These are phyloP conservation scores for Alternaria triticina DNA, from an alignment of 2,329 filamentous ascomycete genomes.

Conservation along the genomic window DNA sequence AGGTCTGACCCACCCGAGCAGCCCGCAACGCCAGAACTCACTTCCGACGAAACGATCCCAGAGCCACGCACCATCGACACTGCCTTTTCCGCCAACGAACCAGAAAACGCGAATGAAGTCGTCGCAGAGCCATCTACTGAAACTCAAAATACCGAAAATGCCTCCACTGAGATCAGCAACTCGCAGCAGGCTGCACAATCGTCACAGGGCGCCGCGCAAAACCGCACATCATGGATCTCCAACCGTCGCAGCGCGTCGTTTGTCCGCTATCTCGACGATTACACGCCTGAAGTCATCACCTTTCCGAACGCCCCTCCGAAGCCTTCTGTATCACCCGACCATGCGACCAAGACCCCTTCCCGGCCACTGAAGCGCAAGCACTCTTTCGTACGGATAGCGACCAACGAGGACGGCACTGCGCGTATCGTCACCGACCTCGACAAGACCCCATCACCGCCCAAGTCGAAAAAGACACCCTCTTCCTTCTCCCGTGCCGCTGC, in stretches of 20 bases:
- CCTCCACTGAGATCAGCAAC: slow-evolving; percentile 34
- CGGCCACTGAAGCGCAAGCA: slow-evolving; percentile 47
- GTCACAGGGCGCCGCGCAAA: slow-evolving; percentile 40
- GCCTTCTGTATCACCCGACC: slow-evolving; percentile 52
- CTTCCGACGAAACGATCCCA: slow-evolving; percentile 25
- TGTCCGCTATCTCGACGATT: slow-evolving; percentile 43
- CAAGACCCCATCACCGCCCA: slow-evolving; percentile 71
- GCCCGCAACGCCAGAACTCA: slow-evolving; percentile 28
- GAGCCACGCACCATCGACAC: slow-evolving; percentile 19
- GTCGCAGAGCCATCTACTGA: slow-evolving; percentile 30
- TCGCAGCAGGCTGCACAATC: slow-evolving; percentile 41
- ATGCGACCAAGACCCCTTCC: slow-evolving; percentile 51
- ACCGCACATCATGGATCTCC: slow-evolving; percentile 51
- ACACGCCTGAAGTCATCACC: slow-evolving; percentile 37
- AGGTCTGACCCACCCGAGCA: slow-evolving; percentile 27
- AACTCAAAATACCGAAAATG: slow-evolving; percentile 29
- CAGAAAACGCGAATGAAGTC: slow-evolving; percentile 26
- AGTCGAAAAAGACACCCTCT: slow-evolving; percentile 58
- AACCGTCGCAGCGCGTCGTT: slow-evolving; percentile 55
- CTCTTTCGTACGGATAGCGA: slow-evolving; percentile 74
- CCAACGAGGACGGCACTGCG: slow-evolving; percentile 90
- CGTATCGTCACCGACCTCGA: slow-evolving; percentile 75
- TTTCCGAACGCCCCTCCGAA: slow-evolving; percentile 34
- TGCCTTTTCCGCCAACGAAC: slow-evolving; percentile 16
- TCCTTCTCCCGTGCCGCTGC: slow-evolving; percentile 49